These are phyloP conservation scores for Pistacia atlantica DNA, from an alignment of 345 rosid species.

Conservation along the genomic window DNA sequence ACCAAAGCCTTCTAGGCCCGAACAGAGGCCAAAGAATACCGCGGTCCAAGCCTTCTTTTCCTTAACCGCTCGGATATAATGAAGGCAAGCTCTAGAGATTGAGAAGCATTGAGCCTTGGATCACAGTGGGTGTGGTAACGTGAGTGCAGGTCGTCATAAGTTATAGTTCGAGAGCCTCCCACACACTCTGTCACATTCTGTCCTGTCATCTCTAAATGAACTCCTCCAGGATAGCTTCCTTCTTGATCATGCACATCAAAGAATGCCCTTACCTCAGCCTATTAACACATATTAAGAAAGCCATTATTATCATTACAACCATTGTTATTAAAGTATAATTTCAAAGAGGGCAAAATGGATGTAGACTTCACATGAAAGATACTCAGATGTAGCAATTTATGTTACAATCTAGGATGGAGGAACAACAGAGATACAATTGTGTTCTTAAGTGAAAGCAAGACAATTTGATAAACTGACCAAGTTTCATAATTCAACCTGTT, in stretches of 20 bases:
- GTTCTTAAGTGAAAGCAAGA: background rate
- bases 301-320: background rate
- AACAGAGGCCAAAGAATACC: slow-evolving; percentile 8
- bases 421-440: background rate
- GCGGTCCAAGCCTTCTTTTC: slow-evolving; percentile 28
- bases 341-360: background rate
- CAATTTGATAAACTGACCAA: background rate
- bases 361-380: background rate
- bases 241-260: slow-evolving; percentile 48
- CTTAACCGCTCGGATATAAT: slow-evolving; percentile 40
- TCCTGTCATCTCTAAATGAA: slow-evolving; percentile 48
- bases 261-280: slow-evolving; percentile 44
- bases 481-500: background rate
- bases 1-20: slow-evolving; percentile 13
- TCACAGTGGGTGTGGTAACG: slow-evolving; percentile 48
- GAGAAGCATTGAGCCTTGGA: slow-evolving; percentile 46
- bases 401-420: background rate
- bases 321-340: background rate
- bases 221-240: slow-evolving; percentile 43
- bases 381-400: background rate
- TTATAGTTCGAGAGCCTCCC: slow-evolving; percentile 44
- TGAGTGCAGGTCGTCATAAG: slow-evolving; percentile 39
- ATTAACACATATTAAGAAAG: slow-evolving; percentile 1
- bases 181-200: slow-evolving; percentile 44
- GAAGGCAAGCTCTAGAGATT: slow-evolving; percentile 45